These are phyloP conservation scores for Pichia sorboxylosa DNA, from an alignment of 1,139 yeast genomes.

Conservation along the genomic window DNA sequence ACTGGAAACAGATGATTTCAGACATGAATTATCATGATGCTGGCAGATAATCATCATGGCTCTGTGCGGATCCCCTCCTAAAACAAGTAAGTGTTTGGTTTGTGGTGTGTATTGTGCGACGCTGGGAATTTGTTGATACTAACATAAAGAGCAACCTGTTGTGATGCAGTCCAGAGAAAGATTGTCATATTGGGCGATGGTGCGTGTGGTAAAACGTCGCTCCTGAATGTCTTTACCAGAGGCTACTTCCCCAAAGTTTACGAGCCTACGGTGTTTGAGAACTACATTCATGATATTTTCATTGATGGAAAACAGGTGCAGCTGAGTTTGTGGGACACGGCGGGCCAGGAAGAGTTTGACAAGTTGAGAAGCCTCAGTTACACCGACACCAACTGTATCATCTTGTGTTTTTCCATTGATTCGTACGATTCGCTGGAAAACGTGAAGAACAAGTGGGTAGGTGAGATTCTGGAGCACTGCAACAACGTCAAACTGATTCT, in stretches of 20 bases:
- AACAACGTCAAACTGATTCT: slow-evolving; percentile 90
- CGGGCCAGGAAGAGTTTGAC: slow-evolving; percentile 98
- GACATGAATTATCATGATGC: no score
- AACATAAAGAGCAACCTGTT: no score
- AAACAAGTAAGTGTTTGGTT: slow-evolving; percentile 26
- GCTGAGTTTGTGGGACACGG: slow-evolving; percentile 94
- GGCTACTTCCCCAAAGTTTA: slow-evolving; percentile 98
- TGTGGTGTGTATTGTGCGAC: no score
- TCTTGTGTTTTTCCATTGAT: slow-evolving; percentile 92
- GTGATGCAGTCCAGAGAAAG: slow-evolving; percentile 73
- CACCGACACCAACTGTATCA: slow-evolving; percentile 91
- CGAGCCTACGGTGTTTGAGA: slow-evolving; percentile 96
- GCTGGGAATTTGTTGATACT: no score
- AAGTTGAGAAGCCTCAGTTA: slow-evolving; percentile 80
- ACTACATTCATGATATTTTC: slow-evolving; percentile 93
- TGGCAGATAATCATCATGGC: no score
- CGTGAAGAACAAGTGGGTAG: slow-evolving; percentile 93
- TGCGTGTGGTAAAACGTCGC: slow-evolving; percentile 89
- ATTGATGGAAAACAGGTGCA: slow-evolving; percentile 92
- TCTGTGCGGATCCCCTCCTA: neutral
- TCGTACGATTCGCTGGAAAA: slow-evolving; percentile 90
- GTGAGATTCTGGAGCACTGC: slow-evolving; percentile 92
- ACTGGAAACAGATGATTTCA: no score
- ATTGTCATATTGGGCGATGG: slow-evolving; percentile 96
- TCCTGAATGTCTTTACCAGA: slow-evolving; percentile 87